Percentiles rank a stretch among this genome's conserved stretches.
phyloP scores from a whole-genome alignment of 1,139 yeast genomes.

The Scheffersomyces titani region DNA sequence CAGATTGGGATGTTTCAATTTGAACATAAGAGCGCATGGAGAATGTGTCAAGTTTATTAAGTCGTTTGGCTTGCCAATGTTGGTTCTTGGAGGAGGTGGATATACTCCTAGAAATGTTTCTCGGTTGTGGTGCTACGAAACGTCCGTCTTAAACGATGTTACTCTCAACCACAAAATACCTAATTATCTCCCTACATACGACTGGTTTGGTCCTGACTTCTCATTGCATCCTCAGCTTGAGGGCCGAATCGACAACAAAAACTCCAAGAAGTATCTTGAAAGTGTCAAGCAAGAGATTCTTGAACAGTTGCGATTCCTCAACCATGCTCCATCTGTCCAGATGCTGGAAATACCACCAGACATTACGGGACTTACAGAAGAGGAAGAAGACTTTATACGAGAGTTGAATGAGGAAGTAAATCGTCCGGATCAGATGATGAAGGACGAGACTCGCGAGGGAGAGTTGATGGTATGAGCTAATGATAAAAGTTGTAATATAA shows the following conservation, averaged over 20 bases:
- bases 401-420: conserved; percentile 52
- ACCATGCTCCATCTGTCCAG: conserved; percentile 93
- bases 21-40: conserved; percentile 90
- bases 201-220: conserved; percentile 91
- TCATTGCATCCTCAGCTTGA: conserved; percentile 87
- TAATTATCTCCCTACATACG: conserved; percentile 73
- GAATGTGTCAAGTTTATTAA: conserved; percentile 89
- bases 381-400: conserved; percentile 55
- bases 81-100: conserved; percentile 97
- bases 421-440: conserved; percentile 9
- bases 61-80: conserved; percentile 82
- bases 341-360: conserved; percentile 92
- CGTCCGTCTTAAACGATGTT: conserved; percentile 81
- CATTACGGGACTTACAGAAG: conserved; percentile 62
- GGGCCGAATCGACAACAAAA: conserved; percentile 86
- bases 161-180: conserved; percentile 78
- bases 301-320: conserved; percentile 79
- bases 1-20: conserved; percentile 88
- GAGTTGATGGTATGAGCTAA: conserved; percentile 13
- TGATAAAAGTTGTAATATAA: neutral
- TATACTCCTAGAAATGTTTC: conserved; percentile 96
- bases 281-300: conserved; percentile 72
- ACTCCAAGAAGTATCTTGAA: conserved; percentile 81
- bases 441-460: conserved; percentile 30
- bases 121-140: conserved; percentile 93